Conservation (phyloP, 805 yeast species). For the Candida boleticola region DNA sequence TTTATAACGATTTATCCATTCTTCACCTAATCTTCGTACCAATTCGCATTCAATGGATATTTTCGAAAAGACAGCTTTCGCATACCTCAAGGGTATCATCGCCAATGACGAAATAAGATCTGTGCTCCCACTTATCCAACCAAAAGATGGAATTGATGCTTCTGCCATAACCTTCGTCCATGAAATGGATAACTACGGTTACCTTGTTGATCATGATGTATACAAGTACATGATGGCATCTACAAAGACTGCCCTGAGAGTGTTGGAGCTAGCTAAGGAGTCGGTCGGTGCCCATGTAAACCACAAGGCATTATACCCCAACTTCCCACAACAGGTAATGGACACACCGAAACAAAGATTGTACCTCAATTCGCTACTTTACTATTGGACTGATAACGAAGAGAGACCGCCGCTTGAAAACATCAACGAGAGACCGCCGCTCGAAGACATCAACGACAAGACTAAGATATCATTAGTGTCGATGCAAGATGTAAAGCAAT, state of each 20-base stretch:
- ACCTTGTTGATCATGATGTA: neutral
- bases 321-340: slow-evolving; percentile 11
- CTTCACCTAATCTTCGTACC: too few relatives aligned
- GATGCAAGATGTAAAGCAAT: slow-evolving; percentile 5
- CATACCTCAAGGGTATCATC: neutral
- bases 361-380: slow-evolving; percentile 5
- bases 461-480: slow-evolving; percentile 1
- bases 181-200: slow-evolving; percentile 2
- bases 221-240: neutral
- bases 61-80: neutral
- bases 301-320: slow-evolving; percentile 7
- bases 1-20: too few relatives aligned
- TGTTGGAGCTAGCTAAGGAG: slow-evolving; percentile 1
- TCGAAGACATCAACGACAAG: slow-evolving; percentile 4
- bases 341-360: slow-evolving; percentile 4
- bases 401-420: slow-evolving; percentile 1
- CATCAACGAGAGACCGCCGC: slow-evolving; percentile 2
- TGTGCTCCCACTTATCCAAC: neutral
- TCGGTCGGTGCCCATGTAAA: slow-evolving; percentile 2
- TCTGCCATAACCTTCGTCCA: neutral
- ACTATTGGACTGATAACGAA: slow-evolving; percentile 7
- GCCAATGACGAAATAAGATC: neutral
- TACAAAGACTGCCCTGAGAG: neutral
- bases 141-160: neutral
- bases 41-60: too few relatives aligned